Conservation (phyloP, 1,284 basidiomycete genomes). For the Amylostereum chailletii region DNA sequence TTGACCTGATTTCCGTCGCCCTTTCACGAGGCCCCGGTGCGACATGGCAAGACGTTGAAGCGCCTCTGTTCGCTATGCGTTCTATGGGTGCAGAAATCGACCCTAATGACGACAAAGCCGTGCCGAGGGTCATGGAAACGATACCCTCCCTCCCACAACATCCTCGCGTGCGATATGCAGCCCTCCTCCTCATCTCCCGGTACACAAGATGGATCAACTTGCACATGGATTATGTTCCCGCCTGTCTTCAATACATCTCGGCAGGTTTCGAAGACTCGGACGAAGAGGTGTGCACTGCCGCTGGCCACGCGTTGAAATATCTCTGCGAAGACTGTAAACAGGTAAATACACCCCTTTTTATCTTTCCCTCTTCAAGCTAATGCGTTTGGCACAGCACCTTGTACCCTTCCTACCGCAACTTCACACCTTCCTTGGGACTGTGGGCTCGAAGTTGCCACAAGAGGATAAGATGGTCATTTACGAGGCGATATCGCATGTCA, state of each 20-base stretch:
- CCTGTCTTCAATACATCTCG: slow-evolving; percentile 87
- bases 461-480: slow-evolving; percentile 90
- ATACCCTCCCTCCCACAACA: slow-evolving; percentile 88
- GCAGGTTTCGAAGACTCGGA: slow-evolving; percentile 82
- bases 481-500: slow-evolving; percentile 92
- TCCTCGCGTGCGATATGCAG: slow-evolving; percentile 91
- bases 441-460: slow-evolving; percentile 72
- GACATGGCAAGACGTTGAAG: slow-evolving; percentile 96
- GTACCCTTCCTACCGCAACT: slow-evolving; percentile 89
- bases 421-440: slow-evolving; percentile 78
- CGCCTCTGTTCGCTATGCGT: slow-evolving; percentile 95
- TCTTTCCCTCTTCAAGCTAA: slow-evolving; percentile 2
- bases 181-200: slow-evolving; percentile 89
- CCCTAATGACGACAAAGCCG: slow-evolving; percentile 71
- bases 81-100: slow-evolving; percentile 97
- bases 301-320: slow-evolving; percentile 94
- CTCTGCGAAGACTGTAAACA: slow-evolving; percentile 94
- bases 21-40: slow-evolving; percentile 46
- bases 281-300: slow-evolving; percentile 82
- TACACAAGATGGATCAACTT: slow-evolving; percentile 96
- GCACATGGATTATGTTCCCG: slow-evolving; percentile 83
- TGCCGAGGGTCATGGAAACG: slow-evolving; percentile 93
- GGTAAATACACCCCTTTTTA: slow-evolving; percentile 30
- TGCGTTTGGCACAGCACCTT: slow-evolving; percentile 53
- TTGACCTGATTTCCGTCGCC: slow-evolving; percentile 73